Evolutionary conservation across 306 rosid genomes (phyloP), one percentile per base, ranked within the genome.

Genomic region (Boehmeria nivea): DNA sequence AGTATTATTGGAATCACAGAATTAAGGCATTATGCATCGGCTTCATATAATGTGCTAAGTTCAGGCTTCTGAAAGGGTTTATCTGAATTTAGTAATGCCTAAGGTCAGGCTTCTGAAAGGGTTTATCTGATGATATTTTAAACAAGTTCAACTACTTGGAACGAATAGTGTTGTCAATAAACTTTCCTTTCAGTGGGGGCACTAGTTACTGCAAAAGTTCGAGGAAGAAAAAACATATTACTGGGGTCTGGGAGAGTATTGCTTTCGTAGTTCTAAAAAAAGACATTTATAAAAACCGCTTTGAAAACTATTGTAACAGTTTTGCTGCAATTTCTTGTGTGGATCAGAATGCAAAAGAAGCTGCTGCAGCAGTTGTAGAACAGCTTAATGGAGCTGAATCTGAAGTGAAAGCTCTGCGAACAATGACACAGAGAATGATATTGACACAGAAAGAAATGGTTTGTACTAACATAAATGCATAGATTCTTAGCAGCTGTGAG

Each of bases 401-500:
- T 43, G 96, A 91, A 68, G 93, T 84, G 46, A 91, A 91, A 57
- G 75, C 95, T 68, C 93, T 91, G 51, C 85, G 72, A 52, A 78
- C 85, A 67, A 84, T 78, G 87, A 87, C 98, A n/a, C 96, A 91
- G 51, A 84, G 98, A 77, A 91, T 91, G 98, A 74, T 87, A 67
- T 74, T 87, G 78, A 87, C 93, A 70, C 98, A 84, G 67, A 81
- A 91, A 84, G 98, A 91, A 66, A 87, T 91, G 98, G 98, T 87
- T 59, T 51, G 69, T 71, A 22, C 45, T 60, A n/a, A 54, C 40
- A 12, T 49, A 9, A 42, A 57, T 66, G 20, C 49, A 26, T 45
- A 72, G 46, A 66, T 49, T 64, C 27, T 48, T 67, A 33, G 24
- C 64, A 40, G 61, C 59, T 52, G 25, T 43, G 36, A 54, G 61